Percentiles rank a stretch among this genome's conserved stretches.
Conservation (phyloP, 768 basidiomycete species). For the Xerocomellus dryophilus region DNA sequence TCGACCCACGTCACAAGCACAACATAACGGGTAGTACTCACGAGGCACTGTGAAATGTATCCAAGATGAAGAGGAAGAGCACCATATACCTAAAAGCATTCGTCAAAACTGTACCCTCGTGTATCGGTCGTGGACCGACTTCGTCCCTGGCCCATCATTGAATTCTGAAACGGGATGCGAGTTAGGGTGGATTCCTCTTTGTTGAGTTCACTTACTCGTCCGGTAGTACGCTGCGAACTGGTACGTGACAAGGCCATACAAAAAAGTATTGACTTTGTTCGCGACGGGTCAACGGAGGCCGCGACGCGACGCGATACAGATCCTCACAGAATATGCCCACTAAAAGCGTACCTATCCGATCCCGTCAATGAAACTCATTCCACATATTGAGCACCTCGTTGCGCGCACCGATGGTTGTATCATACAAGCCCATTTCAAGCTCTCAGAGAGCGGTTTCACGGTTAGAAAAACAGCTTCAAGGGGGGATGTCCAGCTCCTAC, state of each 20-base stretch:
- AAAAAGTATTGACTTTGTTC: conserved; percentile 21
- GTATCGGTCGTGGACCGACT: not conserved
- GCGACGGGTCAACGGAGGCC: not conserved
- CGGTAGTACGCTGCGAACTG: conserved; percentile 41
- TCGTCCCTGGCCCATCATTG: conserved; percentile 10
- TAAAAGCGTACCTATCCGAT: conserved; percentile 15
- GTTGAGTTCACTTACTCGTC: conserved; percentile 1
- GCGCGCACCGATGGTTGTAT: conserved; percentile 4
- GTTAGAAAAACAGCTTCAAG: too few relatives aligned
- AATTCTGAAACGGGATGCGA: conserved; percentile 1
- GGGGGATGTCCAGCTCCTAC: too few relatives aligned
- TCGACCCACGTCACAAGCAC: too few relatives aligned
- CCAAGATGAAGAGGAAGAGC: not conserved
- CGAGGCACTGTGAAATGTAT: not conserved
- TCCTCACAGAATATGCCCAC: conserved; percentile 19
- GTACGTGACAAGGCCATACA: conserved; percentile 44
- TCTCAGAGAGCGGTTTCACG: too few relatives aligned
- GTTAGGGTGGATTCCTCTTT: not conserved
- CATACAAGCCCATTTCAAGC: too few relatives aligned
- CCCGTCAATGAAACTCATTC: not conserved
- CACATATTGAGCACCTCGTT: not conserved
- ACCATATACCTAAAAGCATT: not conserved
- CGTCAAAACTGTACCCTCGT: not conserved
- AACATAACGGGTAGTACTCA: too few relatives aligned
- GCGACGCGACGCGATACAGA: not conserved